A percentile compares a stretch with the other conserved stretches of the same genome.
Evolutionary conservation across 805 yeast genomes (phyloP).

Genomic region (Metschnikowia lunata): DNA sequence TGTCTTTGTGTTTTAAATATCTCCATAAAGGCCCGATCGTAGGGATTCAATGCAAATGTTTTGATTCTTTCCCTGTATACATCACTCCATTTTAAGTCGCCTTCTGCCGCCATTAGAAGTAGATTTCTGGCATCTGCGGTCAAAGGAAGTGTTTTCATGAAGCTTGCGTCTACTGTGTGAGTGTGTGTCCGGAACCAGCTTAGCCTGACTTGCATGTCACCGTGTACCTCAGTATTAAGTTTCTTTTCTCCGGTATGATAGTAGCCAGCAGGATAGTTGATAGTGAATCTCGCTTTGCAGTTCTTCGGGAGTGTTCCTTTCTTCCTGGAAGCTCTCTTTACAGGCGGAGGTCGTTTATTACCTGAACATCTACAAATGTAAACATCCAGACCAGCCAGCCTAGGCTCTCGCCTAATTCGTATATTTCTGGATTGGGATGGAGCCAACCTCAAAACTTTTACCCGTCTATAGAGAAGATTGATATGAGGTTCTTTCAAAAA

Average conservation of each 20-base stretch:
- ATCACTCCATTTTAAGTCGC: background rate
- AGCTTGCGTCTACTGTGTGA: background rate
- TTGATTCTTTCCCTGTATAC: background rate
- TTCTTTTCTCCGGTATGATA: background rate
- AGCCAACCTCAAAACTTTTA: too few relatives aligned
- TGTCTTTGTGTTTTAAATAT: background rate
- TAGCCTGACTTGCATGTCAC: background rate
- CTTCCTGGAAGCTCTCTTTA: too few relatives aligned
- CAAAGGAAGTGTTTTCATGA: background rate
- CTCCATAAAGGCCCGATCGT: background rate
- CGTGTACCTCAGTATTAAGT: background rate
- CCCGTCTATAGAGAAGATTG: too few relatives aligned
- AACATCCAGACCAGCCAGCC: too few relatives aligned
- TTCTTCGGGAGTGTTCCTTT: too few relatives aligned
- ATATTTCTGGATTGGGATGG: too few relatives aligned
- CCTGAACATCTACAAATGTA: too few relatives aligned
- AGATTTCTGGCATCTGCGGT: background rate
- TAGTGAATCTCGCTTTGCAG: background rate
- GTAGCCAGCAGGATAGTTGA: background rate
- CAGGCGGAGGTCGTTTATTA: too few relatives aligned
- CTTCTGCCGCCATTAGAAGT: background rate
- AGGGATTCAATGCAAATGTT: background rate
- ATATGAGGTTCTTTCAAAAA: too few relatives aligned
- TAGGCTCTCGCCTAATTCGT: too few relatives aligned
- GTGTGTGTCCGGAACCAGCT: background rate